These are phyloP conservation scores for Discostella stelligera DNA, from an alignment of 352 stramenopile species.

Conservation along the genomic window DNA sequence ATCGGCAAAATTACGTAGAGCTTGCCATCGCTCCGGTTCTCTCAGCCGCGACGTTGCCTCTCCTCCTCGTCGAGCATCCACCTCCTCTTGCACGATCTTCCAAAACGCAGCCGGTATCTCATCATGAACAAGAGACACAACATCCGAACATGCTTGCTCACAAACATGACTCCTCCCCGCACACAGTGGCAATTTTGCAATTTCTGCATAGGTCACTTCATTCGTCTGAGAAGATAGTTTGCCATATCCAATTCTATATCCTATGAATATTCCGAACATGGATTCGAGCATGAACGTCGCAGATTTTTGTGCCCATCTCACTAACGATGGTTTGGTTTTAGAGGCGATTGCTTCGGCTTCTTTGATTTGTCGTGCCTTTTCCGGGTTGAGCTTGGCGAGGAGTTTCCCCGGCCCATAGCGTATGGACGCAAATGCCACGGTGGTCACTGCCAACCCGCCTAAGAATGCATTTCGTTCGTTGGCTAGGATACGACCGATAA, in stretches of 20 bases:
- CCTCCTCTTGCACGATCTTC: conserved; percentile 47
- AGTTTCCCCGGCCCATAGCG: conserved; percentile 44
- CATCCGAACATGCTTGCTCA: conserved; percentile 54
- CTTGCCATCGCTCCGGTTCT: conserved; percentile 45
- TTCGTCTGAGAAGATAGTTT: conserved; percentile 44
- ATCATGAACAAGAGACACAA: conserved; percentile 50
- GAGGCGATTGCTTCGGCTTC: conserved; percentile 41
- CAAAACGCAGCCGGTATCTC: conserved; percentile 55
- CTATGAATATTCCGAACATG: conserved; percentile 42
- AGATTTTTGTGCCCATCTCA: conserved; percentile 48
- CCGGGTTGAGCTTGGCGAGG: conserved; percentile 32
- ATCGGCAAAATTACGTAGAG: conserved; percentile 52
- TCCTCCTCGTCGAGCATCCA: conserved; percentile 10
- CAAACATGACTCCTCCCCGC: conserved; percentile 47
- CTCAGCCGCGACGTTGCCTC: conserved; percentile 11
- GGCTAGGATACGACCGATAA: conserved; percentile 38
- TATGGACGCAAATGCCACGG: conserved; percentile 41
- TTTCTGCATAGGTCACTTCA: conserved; percentile 41
- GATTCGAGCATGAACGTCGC: conserved; percentile 45
- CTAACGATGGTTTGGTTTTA: conserved; percentile 19
- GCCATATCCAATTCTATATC: conserved; percentile 48
- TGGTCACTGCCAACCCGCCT: conserved; percentile 38
- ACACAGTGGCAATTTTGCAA: conserved; percentile 55
- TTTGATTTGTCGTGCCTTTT: conserved; percentile 39
- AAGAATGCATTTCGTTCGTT: conserved; percentile 48